Evolutionary conservation across 2,329 filamentous ascomycete species (phyloP), one percentile per base, ranked within the genome.

Genomic region (Calonectria pseudoturangicola): DNA sequence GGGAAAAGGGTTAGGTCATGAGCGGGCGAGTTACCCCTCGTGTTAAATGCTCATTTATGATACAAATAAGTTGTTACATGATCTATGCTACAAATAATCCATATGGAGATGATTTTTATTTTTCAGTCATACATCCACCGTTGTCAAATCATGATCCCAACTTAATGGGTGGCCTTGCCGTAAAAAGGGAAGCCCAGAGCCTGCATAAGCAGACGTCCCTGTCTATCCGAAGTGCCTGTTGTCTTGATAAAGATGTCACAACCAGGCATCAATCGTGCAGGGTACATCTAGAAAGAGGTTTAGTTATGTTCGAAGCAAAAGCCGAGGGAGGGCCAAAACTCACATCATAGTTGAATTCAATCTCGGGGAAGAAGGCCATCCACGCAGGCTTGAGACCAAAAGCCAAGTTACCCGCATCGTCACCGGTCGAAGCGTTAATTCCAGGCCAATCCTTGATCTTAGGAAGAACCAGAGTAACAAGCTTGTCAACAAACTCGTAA

Each of bases 391-490:
- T 89, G 79, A 99, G 88, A 77, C 97, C 97, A 83, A 96, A 96
- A 12, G 89, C 89, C 77, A 99, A 89, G 84, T 98, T 98, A 45
- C 97, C 97, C 74, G 93, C 93, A 81, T 92, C 92, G 83, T 99
- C 97, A 81, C 97, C 97, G 47, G 94, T 94, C 51, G 80, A 83
- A 72, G 84, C 88, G 76, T 85, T 82, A 69, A 92, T 81, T 25
- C 97, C 97, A 69, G 91, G 91, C 94, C 95, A 99, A 79, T 99
- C 97, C 88, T 98, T 99, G 85, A 99, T 97, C 81, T 93, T 94
- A 47, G 97, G 97, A 82, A 98, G 89, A 7, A 99, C 96, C 10
- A 98, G 88, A 82, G 98, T 95, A 68, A 98, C 89, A 77, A 95
- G 88, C 87, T 98, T 98, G 81, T 96, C 94, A 54, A 99, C 82